Evolutionary conservation across 1,284 basidiomycete genomes (phyloP), one percentile per base, ranked within the genome.

Genomic region (Cryptococcus neoformans): DNA sequence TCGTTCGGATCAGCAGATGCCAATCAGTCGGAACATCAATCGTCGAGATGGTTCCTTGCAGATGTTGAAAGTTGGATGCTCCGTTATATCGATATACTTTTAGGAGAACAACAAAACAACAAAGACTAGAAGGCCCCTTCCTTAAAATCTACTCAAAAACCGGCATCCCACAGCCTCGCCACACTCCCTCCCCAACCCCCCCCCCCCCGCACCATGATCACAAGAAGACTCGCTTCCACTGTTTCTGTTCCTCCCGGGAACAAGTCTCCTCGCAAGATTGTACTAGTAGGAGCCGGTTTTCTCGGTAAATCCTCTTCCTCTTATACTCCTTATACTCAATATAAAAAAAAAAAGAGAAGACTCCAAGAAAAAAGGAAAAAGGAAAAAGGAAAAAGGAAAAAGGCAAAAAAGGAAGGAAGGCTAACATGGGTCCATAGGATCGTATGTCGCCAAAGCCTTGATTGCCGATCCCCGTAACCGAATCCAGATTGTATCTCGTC

Each of bases 261-360:
- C 36, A 54, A 53, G 44, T 53, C 55, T 12, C 52, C 59, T 3
- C 60, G 69, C 12, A 86, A 83, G 69, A 78, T 85, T 54, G 84
- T 86, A 38, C 70, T 87, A 28, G 84, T 85, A 57, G 85, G 85
- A 28, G 83, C 85, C 48, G 86, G 85, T 1, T 87, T 87, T 66
- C 66, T 87, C 58, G 85, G 85, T 84, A 60, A 44, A 75, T 60
- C 10, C 28, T n/a, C n/a, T n/a, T n/a, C n/a, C n/a, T n/a, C n/a
- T n/a, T n/a, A n/a, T n/a, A n/a, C 6, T 47, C 36, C 21, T 50
- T 36, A 36, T 40, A 57, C 38, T 28, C 38, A n/a, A n/a, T n/a
- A n/a, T n/a, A n/a, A n/a, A n/a, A n/a, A n/a, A n/a, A n/a, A n/a
- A 10, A 4, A 28, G 48, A 37, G 36, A 48, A 11, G 34, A 28